These are phyloP conservation scores for Mucor mucedo DNA, from an alignment of 371 early-diverging fungal genomes.

Conservation along the genomic window DNA sequence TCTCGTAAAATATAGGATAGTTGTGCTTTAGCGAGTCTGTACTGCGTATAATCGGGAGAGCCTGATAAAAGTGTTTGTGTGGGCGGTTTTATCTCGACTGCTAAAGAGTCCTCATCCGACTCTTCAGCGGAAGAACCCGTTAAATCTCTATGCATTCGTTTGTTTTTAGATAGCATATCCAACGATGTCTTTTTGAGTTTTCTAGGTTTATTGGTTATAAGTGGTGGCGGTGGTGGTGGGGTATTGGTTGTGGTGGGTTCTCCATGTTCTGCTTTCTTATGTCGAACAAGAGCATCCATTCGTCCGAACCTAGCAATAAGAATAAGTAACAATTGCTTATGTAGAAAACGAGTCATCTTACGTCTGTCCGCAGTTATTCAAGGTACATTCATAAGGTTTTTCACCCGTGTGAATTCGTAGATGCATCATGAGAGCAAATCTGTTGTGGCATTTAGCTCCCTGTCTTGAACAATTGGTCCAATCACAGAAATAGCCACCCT, in stretches of 20 bases:
- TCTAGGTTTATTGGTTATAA: neutral
- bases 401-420: constrained; percentile 74
- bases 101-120: constrained; percentile 1
- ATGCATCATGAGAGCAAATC: constrained; percentile 72
- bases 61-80: constrained; percentile 13
- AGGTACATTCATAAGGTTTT: constrained; percentile 67
- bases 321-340: neutral
- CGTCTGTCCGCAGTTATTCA: constrained; percentile 49
- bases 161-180: constrained; percentile 19
- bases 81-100: neutral
- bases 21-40: constrained; percentile 58
- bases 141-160: constrained; percentile 5
- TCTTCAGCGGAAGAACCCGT: constrained; percentile 6
- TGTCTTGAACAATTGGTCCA: constrained; percentile 66
- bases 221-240: neutral
- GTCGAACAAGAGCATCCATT: constrained; percentile 50
- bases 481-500: constrained; percentile 64
- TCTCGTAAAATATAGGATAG: constrained; percentile 60
- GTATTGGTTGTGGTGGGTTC: constrained; percentile 10
- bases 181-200: constrained; percentile 8
- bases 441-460: constrained; percentile 64
- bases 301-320: constrained; percentile 44
- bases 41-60: constrained; percentile 39
- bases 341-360: constrained; percentile 19
- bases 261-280: constrained; percentile 41